phyloP scores from a whole-genome alignment of 768 basidiomycete species.

The Steccherinum ochraceum region DNA sequence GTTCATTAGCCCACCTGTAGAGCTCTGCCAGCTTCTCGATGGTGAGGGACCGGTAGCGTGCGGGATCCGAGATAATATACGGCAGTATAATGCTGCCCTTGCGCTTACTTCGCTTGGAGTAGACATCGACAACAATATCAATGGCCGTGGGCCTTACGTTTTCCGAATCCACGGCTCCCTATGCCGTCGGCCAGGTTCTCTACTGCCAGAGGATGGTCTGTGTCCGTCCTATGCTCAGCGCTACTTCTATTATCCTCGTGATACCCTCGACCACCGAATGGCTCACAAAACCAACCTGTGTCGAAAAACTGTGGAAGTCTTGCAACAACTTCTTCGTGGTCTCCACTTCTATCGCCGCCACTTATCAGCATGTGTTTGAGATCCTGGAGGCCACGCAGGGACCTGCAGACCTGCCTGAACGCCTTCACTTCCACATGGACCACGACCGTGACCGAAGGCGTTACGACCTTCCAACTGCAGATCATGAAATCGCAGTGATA shows the following conservation, averaged over 20 bases:
- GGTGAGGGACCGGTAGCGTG: slow-evolving; percentile 10
- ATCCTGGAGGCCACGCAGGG: no score
- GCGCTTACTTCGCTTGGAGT: slow-evolving; percentile 33
- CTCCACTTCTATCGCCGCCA: slow-evolving; percentile 6
- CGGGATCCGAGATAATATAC: slow-evolving; percentile 28
- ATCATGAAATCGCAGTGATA: slow-evolving; percentile 38
- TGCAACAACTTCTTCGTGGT: slow-evolving; percentile 10
- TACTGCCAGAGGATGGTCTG: slow-evolving; percentile 18
- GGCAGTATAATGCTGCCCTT: slow-evolving; percentile 36
- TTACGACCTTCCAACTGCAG: slow-evolving; percentile 38
- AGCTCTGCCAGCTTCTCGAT: slow-evolving; percentile 17
- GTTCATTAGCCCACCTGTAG: slow-evolving; percentile 15
- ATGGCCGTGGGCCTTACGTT: slow-evolving; percentile 26
- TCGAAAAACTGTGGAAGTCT: slow-evolving; percentile 5
- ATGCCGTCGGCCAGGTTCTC: slow-evolving; percentile 27
- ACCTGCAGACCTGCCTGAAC: slow-evolving; percentile 4
- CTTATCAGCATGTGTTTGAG: slow-evolving; percentile 12
- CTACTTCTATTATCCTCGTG: slow-evolving; percentile 33
- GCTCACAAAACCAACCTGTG: slow-evolving; percentile 3
- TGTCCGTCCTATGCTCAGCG: slow-evolving; percentile 32
- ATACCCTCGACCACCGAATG: slow-evolving; percentile 24
- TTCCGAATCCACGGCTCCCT: slow-evolving; percentile 32
- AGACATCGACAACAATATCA: slow-evolving; percentile 21
- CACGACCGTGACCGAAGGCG: slow-evolving; percentile 27
- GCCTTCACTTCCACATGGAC: slow-evolving; percentile 4